Evolutionary conservation across 345 rosid genomes (phyloP), one percentile per base, ranked within the genome.

Genomic region (Brassica juncea): DNA sequence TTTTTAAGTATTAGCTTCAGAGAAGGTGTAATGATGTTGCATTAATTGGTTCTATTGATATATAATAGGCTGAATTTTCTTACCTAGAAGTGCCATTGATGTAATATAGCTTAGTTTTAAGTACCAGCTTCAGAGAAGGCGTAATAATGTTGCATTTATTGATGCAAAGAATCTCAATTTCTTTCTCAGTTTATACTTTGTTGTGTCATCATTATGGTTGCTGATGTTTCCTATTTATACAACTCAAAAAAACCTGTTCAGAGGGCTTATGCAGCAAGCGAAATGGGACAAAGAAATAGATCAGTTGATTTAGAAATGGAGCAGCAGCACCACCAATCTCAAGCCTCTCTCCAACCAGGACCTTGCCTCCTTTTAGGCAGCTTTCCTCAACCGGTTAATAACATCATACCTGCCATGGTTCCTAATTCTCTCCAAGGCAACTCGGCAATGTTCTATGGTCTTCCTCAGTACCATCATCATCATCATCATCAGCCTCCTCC

Each of bases 261-360:
- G 83, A 80, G 83, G 83, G 83, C 54, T 35, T 62, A 21, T 80
- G 76, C 83, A 80, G 83, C 83, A 80, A 80, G 82, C 74, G 80
- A 79, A 64, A 91, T 93, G 97, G 91, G 89, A 76, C 89, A 89
- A 78, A 86, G 93, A 83, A 90, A 86, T 77, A 82, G 79, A 54
- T 77, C 84, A 76, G 77, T 83, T 35, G 93, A 89, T 81, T 75
- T 86, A 80, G 93, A 89, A 87, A 84, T 84, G 84, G 91, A 89
- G 81, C 92, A 77, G 85, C 89, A 67, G 80, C 58, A 47, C 16
- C 55, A 52, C 21, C 88, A 61, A 77, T 76, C 80, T 80, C 94
- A 76, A 78, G 81, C 84, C 32, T 87, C 79, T 62, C 71, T 74
- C 37, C 83, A 84, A 74, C 87, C 79, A 8, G 95, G 89, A 42